Base-by-base conservation (phyloP, 306 rosid species). In the Elaeagnus macrophylla region DNA sequence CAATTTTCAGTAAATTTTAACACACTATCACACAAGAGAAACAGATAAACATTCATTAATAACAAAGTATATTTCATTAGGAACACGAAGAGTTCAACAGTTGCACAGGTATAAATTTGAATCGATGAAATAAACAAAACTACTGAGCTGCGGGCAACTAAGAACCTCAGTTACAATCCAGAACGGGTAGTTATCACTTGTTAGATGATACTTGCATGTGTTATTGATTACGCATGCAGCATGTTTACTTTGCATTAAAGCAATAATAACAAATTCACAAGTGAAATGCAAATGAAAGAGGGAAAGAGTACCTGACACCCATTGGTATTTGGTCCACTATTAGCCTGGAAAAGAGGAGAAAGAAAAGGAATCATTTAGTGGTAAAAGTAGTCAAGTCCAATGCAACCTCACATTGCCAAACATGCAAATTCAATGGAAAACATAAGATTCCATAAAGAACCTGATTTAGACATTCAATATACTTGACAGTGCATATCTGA, bases 251-350 rank as follows among this genome's bases (percentile, higher is more conserved):
- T 25, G 32, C 32, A 25, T 25, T 25, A 25, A 25, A 2, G 32
- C 32, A 25, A 25, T 25, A 25, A 25, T n/a, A n/a, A n/a, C n/a
- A n/a, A n/a, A n/a, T n/a, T n/a, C n/a, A n/a, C n/a, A n/a, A n/a
- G n/a, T n/a, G n/a, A n/a, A 43, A 37, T 42, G 44, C 7, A 45
- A 50, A 71, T 52, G 72, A 53, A 61, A 37, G 53, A 46, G 25
- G 59, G 39, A 12, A 15, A 53, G 20, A 10, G 54, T 78, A 91
- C 99, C 99, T 91, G 99, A 73, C 86, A 79, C 20, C 95, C 99
- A 60, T 91, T 91, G 59, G 95, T 76, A 65, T 78, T 78, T 48
- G 72, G 79, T 48, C 99, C 96, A 12, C 99, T 91, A 54, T 91
- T 91, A 68, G 99, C 96, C 99, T 91, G 94, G 59, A 76, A 60